Conservation (phyloP, 768 basidiomycete species). For the Hydnum rufescens region DNA sequence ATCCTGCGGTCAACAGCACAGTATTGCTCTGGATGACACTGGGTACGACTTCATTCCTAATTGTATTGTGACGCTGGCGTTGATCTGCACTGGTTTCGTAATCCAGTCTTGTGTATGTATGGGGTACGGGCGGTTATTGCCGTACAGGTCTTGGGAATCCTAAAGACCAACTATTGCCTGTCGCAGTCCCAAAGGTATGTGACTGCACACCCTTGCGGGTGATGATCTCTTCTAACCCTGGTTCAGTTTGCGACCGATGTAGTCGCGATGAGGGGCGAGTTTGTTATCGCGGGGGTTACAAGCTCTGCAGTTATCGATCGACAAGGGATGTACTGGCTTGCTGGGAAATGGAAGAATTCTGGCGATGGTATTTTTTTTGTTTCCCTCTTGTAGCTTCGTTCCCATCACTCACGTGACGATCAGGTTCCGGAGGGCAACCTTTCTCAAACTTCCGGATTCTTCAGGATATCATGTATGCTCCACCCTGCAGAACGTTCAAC, state of each 20-base stretch:
- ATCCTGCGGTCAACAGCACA: constrained; percentile 74
- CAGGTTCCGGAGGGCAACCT: constrained; percentile 75
- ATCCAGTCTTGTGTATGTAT: constrained; percentile 52
- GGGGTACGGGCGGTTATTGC: constrained; percentile 85
- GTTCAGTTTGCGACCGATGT: constrained; percentile 55
- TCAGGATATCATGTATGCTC: constrained; percentile 59
- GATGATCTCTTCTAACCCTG: constrained; percentile 5
- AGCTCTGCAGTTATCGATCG: constrained; percentile 70
- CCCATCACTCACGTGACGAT: not conserved
- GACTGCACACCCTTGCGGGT: not conserved
- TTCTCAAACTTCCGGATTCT: constrained; percentile 75
- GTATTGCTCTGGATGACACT: constrained; percentile 54
- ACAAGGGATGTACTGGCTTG: constrained; percentile 76
- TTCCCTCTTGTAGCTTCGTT: not conserved
- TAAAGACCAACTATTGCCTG: constrained; percentile 60
- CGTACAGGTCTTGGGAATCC: constrained; percentile 73
- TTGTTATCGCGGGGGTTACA: constrained; percentile 60
- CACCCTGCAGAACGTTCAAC: constrained; percentile 10
- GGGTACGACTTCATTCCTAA: constrained; percentile 26
- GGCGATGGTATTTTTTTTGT: constrained; percentile 45
- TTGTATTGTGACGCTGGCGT: no score
- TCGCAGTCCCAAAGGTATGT: constrained; percentile 57
- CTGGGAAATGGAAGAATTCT: constrained; percentile 89
- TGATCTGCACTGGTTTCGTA: no score
- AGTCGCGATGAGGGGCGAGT: constrained; percentile 35